A percentile compares a stretch with the other conserved stretches of the same genome.
Conservation (phyloP, 352 stramenopile genomes). For the Phytophthora europaea region DNA sequence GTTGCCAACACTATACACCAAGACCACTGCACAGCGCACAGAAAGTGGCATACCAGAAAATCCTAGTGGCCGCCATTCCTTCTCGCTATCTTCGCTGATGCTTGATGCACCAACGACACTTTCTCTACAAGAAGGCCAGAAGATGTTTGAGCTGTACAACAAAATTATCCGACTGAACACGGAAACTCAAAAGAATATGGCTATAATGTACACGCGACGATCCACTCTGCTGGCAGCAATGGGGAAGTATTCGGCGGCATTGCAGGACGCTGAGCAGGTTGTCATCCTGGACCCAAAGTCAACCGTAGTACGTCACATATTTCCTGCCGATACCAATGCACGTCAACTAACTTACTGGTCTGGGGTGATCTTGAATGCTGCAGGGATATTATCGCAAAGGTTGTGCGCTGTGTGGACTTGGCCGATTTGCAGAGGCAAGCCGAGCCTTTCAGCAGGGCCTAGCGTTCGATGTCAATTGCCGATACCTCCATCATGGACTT, state of each 20-base stretch:
- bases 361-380: not conserved
- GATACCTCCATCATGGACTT: slow-evolving; percentile 68
- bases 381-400: slow-evolving; percentile 81
- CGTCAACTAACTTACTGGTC: not conserved
- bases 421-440: slow-evolving; percentile 62
- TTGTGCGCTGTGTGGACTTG: slow-evolving; percentile 64
- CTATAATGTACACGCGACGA: slow-evolving; percentile 61
- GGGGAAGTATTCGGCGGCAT: slow-evolving; percentile 51
- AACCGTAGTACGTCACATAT: slow-evolving; percentile 52
- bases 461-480: slow-evolving; percentile 66
- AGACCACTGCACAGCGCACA: slow-evolving; percentile 4
- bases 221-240: slow-evolving; percentile 72
- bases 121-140: slow-evolving; percentile 25
- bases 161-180: slow-evolving; percentile 70
- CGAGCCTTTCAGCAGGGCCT: slow-evolving; percentile 73
- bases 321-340: not conserved
- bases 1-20: slow-evolving; percentile 30
- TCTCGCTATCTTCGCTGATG: slow-evolving; percentile 31
- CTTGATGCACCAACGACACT: slow-evolving; percentile 39
- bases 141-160: slow-evolving; percentile 74
- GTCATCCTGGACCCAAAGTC: slow-evolving; percentile 60
- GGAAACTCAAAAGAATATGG: slow-evolving; percentile 65
- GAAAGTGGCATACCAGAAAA: slow-evolving; percentile 15
- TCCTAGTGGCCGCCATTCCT: slow-evolving; percentile 20
- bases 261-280: slow-evolving; percentile 64